Base-by-base conservation (phyloP, 2,329 filamentous ascomycete genomes). In the Orbilia javanica region DNA sequence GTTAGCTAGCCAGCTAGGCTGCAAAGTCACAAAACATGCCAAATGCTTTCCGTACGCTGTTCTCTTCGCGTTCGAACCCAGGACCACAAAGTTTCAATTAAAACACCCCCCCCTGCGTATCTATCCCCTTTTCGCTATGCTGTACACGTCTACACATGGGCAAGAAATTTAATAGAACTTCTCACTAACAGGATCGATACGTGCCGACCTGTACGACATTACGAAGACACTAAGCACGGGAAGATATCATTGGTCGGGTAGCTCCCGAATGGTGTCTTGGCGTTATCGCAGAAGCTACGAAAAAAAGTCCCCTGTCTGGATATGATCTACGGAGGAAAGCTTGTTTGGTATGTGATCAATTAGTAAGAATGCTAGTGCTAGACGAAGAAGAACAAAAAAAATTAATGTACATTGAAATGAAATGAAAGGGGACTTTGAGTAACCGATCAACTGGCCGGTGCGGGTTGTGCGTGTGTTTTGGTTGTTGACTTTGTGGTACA, bases 211-310 rank as follows among this genome's bases (percentile, higher is more conserved):
- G n/a, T 10, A 48, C 44, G 20, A 48, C 39, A 42, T 42, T 11
- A 42, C 39, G 39, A 42, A 42, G 3, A 11, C 44, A 22, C 13
- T 48, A 11, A 15, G 25, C 22, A 48, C 11, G 13, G 7, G 2
- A 25, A 4, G 20, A 2, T 13, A 11, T 11, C 11, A 25, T 50
- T 50, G 46, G 46, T 13, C 15, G 20, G 46, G 15, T 50, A 13
- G 20, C 25, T 50, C 7, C 8, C n/a, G n/a, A 25, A 50, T 13
- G 4, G 5, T 25, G 22, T 22, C 46, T 50, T 50, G 46, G 46
- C 46, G 15, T 50, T 50, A 50, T 50, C 18, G 46, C 46, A 50
- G 46, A 50, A 50, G 46, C 46, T 50, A 50, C 10, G 4, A 25
- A 22, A 53, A 27, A 15, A 6, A 3, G 8, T n/a, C n/a, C 42